phyloP scores from a whole-genome alignment of 352 stramenopile species.

The Globisporangium lucens region DNA sequence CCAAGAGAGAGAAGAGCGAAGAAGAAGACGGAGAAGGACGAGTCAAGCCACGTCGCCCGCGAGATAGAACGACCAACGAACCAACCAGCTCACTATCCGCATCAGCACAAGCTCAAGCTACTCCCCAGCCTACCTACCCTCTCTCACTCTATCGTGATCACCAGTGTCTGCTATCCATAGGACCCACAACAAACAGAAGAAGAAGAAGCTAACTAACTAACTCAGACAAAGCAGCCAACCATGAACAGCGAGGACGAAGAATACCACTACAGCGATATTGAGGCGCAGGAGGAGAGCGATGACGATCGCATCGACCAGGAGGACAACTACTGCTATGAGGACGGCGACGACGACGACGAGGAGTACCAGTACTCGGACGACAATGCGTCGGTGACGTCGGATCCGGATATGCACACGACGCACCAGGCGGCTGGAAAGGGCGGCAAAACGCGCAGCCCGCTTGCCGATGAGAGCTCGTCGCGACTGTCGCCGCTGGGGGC shows the following conservation, averaged over 20 bases:
- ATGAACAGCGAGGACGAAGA: slow-evolving; percentile 49
- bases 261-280: slow-evolving; percentile 83
- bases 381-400: slow-evolving; percentile 28
- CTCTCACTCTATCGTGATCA: not conserved
- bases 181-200: not conserved
- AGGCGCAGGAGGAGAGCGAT: slow-evolving; percentile 53
- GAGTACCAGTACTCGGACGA: slow-evolving; percentile 74
- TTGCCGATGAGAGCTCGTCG: slow-evolving; percentile 23
- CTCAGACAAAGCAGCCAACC: not conserved
- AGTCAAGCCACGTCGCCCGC: not conserved
- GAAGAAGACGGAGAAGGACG: not conserved
- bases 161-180: not conserved
- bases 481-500: slow-evolving; percentile 36
- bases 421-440: slow-evolving; percentile 12
- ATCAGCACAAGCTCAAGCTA: not conserved
- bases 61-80: not conserved
- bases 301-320: slow-evolving; percentile 16
- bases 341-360: slow-evolving; percentile 27
- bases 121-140: not conserved
- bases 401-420: slow-evolving; percentile 18
- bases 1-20: slow-evolving; percentile 3
- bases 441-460: slow-evolving; percentile 26
- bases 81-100: not conserved
- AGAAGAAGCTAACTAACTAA: not conserved
- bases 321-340: slow-evolving; percentile 17